A percentile compares a stretch with the other conserved stretches of the same genome.
phyloP scores from a whole-genome alignment of 805 yeast species.

The Wickerhamomyces canadensis region DNA sequence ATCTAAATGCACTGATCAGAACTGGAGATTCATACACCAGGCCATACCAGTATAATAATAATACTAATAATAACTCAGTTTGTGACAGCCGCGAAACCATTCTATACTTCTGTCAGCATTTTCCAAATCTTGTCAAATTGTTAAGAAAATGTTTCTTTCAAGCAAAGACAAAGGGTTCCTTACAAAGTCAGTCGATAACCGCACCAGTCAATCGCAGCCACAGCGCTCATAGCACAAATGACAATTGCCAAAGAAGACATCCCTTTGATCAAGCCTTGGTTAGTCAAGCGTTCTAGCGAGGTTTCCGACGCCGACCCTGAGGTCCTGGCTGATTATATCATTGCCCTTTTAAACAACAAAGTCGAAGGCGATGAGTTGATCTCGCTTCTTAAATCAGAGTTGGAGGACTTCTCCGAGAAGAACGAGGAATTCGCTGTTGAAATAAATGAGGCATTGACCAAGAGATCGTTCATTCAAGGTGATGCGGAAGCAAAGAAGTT shows the following conservation, averaged over 20 bases:
- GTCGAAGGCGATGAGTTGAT: conserved; percentile 29
- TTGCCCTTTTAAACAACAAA: conserved; percentile 35
- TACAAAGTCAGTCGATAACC: no score
- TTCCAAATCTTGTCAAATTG: no score
- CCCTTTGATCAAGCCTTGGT: conserved; percentile 23
- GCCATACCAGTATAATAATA: no score
- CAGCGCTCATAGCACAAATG: no score
- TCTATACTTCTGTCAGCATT: no score
- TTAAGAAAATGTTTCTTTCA: no score
- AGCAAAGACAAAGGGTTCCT: no score
- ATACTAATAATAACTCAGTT: no score
- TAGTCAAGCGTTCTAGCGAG: conserved; percentile 16
- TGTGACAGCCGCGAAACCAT: no score
- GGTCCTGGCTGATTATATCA: conserved; percentile 38
- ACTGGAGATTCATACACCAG: no score
- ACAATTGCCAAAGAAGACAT: conserved; percentile 9
- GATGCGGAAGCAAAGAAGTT: background rate
- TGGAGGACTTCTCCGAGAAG: conserved; percentile 33
- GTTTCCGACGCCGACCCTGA: conserved; percentile 36
- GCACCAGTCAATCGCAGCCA: no score
- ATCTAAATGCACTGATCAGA: no score
- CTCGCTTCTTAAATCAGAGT: conserved; percentile 27
- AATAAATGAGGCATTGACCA: conserved; percentile 23
- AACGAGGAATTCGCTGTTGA: conserved; percentile 21
- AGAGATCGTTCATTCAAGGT: conserved; percentile 6